These are phyloP conservation scores for Neoarthrinium moseri DNA, from an alignment of 2,329 filamentous ascomycete species.

Conservation along the genomic window DNA sequence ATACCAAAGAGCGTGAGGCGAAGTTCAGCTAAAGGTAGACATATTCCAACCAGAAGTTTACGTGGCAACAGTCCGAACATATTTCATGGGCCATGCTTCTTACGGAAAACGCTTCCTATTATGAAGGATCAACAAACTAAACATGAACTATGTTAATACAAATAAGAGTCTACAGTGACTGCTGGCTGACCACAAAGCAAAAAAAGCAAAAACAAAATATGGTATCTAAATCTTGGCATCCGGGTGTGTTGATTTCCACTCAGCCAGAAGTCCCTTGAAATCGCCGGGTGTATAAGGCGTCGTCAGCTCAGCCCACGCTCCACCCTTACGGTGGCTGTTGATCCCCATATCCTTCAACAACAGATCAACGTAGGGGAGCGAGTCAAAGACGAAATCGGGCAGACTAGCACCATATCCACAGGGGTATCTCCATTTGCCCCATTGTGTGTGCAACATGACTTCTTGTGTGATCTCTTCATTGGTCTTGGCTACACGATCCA, in stretches of 20 bases:
- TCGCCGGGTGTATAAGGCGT: constrained; percentile 44
- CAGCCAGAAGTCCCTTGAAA: constrained; percentile 41
- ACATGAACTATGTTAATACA: no score
- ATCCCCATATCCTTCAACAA: constrained; percentile 54
- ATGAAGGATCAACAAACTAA: no score
- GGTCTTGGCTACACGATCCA: constrained; percentile 23
- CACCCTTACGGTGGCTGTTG: constrained; percentile 34
- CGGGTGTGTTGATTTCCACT: constrained; percentile 24
- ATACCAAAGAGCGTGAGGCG: no score
- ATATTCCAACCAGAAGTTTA: no score
- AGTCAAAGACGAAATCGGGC: constrained; percentile 60
- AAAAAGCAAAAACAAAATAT: background rate
- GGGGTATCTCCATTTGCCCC: constrained; percentile 48
- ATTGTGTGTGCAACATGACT: constrained; percentile 50
- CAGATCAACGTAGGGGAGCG: constrained; percentile 56
- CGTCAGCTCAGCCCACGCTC: constrained; percentile 36
- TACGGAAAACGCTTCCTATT: no score
- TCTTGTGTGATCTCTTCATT: constrained; percentile 25
- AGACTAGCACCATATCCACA: constrained; percentile 47
- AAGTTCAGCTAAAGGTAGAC: no score
- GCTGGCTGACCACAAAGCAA: background rate
- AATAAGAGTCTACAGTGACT: no score
- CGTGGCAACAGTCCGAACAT: no score
- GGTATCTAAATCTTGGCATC: background rate
- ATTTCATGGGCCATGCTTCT: no score